These are phyloP conservation scores for Pugionium cornutum DNA, from an alignment of 345 rosid genomes.

Conservation along the genomic window DNA sequence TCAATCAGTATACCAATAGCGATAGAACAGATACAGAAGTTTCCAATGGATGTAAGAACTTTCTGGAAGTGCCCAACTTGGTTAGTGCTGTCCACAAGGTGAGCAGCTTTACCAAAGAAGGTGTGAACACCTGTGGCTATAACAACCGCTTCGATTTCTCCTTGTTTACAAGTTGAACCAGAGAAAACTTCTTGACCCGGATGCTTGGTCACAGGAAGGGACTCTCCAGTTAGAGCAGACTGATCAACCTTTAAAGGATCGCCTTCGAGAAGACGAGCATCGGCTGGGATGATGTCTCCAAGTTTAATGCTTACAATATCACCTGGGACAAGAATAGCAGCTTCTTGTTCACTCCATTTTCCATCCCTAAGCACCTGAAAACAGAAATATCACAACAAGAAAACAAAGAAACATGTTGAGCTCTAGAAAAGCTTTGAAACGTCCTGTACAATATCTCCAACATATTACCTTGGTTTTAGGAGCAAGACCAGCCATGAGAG, in stretches of 20 bases:
- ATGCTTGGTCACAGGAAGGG: constrained; percentile 60
- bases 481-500: no score
- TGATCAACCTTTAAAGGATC: constrained; percentile 89
- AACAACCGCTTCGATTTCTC: constrained; percentile 47
- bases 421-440: not conserved
- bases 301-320: constrained; percentile 59
- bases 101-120: constrained; percentile 49
- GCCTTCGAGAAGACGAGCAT: constrained; percentile 87
- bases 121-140: constrained; percentile 48
- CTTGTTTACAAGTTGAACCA: constrained; percentile 49
- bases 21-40: constrained; percentile 55
- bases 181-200: constrained; percentile 47
- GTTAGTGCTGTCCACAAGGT: constrained; percentile 50
- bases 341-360: constrained; percentile 50
- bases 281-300: constrained; percentile 90
- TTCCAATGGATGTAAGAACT: constrained; percentile 56
- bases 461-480: constrained; percentile 37
- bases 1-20: constrained; percentile 51
- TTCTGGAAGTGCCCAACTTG: constrained; percentile 49
- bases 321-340: constrained; percentile 47
- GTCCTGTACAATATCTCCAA: not conserved
- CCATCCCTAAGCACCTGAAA: constrained; percentile 48
- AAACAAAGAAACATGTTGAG: constrained; percentile 22
- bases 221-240: constrained; percentile 86
- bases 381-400: constrained; percentile 22